Percentiles rank a stretch among this genome's conserved stretches.
Evolutionary conservation across 257 asterid genomes (phyloP).

Genomic region (Fraxinus quadrangulata): DNA sequence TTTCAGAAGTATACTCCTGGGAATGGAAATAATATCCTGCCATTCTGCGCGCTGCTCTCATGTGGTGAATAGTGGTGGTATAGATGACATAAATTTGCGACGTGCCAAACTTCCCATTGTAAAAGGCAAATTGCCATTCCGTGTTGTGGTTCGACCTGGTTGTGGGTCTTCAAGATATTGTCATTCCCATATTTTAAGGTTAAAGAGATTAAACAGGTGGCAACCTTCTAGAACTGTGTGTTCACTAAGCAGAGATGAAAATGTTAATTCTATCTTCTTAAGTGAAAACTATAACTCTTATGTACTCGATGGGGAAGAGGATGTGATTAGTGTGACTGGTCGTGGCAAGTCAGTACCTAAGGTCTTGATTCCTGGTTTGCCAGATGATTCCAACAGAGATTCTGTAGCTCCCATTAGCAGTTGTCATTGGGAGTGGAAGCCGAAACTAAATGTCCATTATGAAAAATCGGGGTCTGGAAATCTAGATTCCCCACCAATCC

Average conservation of each 20-base stretch:
- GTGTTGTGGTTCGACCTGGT: constrained; percentile 23
- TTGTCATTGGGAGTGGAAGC: constrained; percentile 87
- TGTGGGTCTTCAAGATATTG: constrained; percentile 31
- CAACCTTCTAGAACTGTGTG: constrained; percentile 28
- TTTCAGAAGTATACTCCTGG: constrained; percentile 40
- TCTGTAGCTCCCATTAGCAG: constrained; percentile 55
- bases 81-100: constrained; percentile 29
- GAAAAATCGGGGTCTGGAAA: constrained; percentile 77
- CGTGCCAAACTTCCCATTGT: constrained; percentile 31
- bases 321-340: constrained; percentile 32
- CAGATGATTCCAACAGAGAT: constrained; percentile 54
- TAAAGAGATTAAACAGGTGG: constrained; percentile 28
- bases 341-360: constrained; percentile 48
- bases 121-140: constrained; percentile 32
- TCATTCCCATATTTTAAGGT: constrained; percentile 28
- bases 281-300: constrained; percentile 42
- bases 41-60: constrained; percentile 39
- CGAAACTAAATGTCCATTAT: constrained; percentile 73
- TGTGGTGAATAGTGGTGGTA: constrained; percentile 38
- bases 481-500: constrained; percentile 68
- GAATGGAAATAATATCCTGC: constrained; percentile 65
- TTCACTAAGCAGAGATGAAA: constrained; percentile 40
- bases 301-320: constrained; percentile 54
- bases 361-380: constrained; percentile 77
- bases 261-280: constrained; percentile 41